Evolutionary conservation across 352 stramenopile species (phyloP), one percentile per base, ranked within the genome.

Genomic region (Globisporangium polare): DNA sequence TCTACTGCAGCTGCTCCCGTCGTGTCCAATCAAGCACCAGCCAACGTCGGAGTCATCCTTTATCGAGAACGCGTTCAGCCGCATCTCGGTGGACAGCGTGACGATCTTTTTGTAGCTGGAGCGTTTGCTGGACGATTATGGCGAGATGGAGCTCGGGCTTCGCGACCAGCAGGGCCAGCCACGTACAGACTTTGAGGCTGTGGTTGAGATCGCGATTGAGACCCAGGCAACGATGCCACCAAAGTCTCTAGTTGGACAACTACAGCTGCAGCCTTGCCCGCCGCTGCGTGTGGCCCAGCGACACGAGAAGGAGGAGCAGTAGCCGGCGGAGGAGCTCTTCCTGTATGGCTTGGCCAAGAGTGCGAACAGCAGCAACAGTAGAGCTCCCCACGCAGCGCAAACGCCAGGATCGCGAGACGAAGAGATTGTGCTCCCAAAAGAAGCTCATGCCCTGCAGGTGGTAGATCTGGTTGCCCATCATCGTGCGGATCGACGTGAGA

Each of bases 401-500:
- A 89, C 41, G 68, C 67, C 17, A 99, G 74, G 52, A 99, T 90
- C 17, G 85, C 85, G 73, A 98, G 42, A 99, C 72, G 69, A 99
- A 99, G 47, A 98, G 87, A 68, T 99, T 98, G 66, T 97, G 97
- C 68, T 89, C 85, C 83, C 88, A 99, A 66, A 98, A 97, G 71
- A 86, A 95, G 26, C 73, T 88, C 83, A 99, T 99, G 67, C 98
- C 98, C 62, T 92, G 83, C 22, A 99, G 66, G 67, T 98, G 97
- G 63, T 95, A 76, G 60, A 99, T 89, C 74, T 99, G 94, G 33
- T 94, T 86, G 41, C 90, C 89, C 74, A 92, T 86, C 60, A 92
- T 75, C 22, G 73, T 91, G 43, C 87, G 75, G 56, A 92, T 80
- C 13, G 81, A 74, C 7, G 97, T 97, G 53, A 97, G 79, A 22